Percentiles rank a stretch among this genome's conserved stretches.
Conservation (phyloP, 2,329 filamentous ascomycete species). For the Berkeleyomyces basicola region DNA sequence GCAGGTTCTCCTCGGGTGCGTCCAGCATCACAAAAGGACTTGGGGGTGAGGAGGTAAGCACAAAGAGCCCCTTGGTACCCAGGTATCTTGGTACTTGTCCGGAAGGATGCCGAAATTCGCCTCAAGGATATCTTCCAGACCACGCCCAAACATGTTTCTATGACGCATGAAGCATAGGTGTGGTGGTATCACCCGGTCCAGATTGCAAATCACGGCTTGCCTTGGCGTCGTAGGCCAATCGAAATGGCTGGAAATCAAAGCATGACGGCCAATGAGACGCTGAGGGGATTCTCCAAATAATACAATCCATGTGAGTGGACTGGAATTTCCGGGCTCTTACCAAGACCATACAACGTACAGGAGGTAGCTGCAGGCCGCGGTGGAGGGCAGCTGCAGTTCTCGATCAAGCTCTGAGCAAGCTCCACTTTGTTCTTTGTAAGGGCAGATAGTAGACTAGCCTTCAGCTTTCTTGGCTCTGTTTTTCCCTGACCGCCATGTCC, state of each 20-base stretch:
- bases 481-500: too few species aligned
- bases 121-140: slow-evolving; percentile 3
- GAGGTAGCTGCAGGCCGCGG: background rate
- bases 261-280: background rate
- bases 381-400: too few species aligned
- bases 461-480: background rate
- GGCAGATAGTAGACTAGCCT: background rate
- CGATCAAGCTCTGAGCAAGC: background rate
- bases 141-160: background rate
- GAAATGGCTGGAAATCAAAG: background rate
- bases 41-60: background rate
- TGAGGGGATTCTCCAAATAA: background rate
- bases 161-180: background rate
- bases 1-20: too few species aligned
- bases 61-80: background rate
- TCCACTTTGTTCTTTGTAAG: background rate
- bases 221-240: background rate
- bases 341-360: background rate
- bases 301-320: too few species aligned
- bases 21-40: background rate
- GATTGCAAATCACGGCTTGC: background rate
- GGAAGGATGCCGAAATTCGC: slow-evolving; percentile 9
- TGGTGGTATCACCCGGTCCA: background rate
- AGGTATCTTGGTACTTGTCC: background rate
- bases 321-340: background rate